phyloP scores from a whole-genome alignment of 495 filamentous ascomycete species.

The Penicillium goetzii region DNA sequence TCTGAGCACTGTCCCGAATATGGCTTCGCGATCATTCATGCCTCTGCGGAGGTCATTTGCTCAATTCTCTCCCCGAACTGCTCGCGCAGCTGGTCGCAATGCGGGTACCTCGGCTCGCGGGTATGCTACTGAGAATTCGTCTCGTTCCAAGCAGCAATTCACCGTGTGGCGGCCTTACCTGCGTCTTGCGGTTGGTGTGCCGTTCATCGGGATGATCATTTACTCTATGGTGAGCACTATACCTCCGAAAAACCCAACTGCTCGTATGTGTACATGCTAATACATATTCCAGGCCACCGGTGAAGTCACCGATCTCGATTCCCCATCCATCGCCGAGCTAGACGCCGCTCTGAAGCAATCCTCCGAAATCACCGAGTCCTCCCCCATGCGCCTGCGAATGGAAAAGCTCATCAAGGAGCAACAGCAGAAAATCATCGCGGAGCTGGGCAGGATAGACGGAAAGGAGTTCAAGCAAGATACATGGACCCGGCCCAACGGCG shows the following conservation, averaged over 20 bases:
- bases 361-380: constrained; percentile 56
- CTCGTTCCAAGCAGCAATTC: constrained; percentile 35
- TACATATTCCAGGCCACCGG: constrained; percentile 43
- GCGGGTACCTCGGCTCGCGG: constrained; percentile 32
- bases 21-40: constrained; percentile 45
- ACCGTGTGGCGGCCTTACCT: constrained; percentile 56
- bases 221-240: constrained; percentile 64
- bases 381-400: constrained; percentile 97
- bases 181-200: constrained; percentile 62
- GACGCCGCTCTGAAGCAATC: constrained; percentile 50
- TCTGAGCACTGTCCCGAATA: constrained; percentile 31
- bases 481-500: constrained; percentile 87
- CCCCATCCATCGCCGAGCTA: constrained; percentile 60
- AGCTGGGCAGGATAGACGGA: constrained; percentile 81
- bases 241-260: not conserved
- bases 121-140: constrained; percentile 36
- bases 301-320: constrained; percentile 56
- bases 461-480: constrained; percentile 78
- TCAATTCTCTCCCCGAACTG: constrained; percentile 31
- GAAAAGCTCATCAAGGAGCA: constrained; percentile 92
- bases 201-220: constrained; percentile 63
- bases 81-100: constrained; percentile 29
- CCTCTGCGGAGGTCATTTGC: constrained; percentile 45
- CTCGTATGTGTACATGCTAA: constrained; percentile 10
- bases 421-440: constrained; percentile 81